These are phyloP conservation scores for Anisodus acutangulus DNA, from an alignment of 257 asterid species.

Conservation along the genomic window DNA sequence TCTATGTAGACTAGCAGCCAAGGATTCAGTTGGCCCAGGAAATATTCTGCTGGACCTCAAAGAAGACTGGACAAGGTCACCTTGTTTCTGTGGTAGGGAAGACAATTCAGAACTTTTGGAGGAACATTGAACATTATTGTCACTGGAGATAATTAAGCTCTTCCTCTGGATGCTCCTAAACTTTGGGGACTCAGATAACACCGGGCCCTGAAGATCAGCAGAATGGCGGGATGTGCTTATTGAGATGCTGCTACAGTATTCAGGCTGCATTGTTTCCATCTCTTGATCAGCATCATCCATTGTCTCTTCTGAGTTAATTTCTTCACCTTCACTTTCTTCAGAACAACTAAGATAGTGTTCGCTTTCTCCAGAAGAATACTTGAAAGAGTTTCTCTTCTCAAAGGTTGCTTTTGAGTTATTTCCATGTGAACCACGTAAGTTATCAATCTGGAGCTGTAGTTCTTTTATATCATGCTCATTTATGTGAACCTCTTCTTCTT, in stretches of 20 bases:
- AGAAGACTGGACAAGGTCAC: conserved; percentile 59
- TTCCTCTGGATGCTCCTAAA: conserved; percentile 61
- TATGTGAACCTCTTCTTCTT: conserved; percentile 57
- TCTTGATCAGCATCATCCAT: conserved; percentile 34
- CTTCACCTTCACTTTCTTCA: conserved; percentile 80
- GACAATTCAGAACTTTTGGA: conserved; percentile 45
- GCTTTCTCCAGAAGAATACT: conserved; percentile 69
- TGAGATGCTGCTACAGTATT: conserved; percentile 50
- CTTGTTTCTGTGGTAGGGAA: conserved; percentile 46
- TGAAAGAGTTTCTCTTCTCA: conserved; percentile 47
- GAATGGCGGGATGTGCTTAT: conserved; percentile 48
- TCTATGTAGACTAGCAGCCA: conserved; percentile 90
- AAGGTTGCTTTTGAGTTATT: conserved; percentile 51
- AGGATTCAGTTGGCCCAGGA: conserved; percentile 75
- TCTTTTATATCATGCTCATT: conserved; percentile 77
- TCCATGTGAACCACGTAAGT: conserved; percentile 49
- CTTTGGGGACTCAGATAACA: conserved; percentile 87
- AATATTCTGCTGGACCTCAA: conserved; percentile 78
- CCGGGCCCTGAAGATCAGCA: conserved; percentile 66
- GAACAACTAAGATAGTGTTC: conserved; percentile 84
- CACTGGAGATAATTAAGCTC: conserved; percentile 52
- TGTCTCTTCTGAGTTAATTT: conserved; percentile 50
- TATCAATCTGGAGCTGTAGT: conserved; percentile 66
- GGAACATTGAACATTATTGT: conserved; percentile 47
- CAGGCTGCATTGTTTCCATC: conserved; percentile 39